Percentiles rank a stretch among this genome's conserved stretches.
Evolutionary conservation across 495 filamentous ascomycete species (phyloP).

Genomic region (Cenococcum geophilum): DNA sequence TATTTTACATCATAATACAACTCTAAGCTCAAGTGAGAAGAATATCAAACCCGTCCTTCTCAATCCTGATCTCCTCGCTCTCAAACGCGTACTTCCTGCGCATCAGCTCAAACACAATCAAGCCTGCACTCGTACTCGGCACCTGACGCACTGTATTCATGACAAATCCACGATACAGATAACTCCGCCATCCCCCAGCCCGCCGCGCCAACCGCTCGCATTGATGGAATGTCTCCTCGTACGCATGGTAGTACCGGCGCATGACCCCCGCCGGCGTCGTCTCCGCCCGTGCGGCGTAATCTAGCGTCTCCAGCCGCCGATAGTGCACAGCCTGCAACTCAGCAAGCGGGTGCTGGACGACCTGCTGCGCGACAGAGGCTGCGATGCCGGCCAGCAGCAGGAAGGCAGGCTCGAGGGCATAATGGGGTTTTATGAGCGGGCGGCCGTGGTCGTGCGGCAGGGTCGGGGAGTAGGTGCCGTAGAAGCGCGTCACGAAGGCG

Average conservation of each 20-base stretch:
- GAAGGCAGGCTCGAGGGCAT: constrained; percentile 76
- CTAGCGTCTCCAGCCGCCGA: constrained; percentile 69
- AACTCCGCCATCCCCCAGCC: constrained; percentile 59
- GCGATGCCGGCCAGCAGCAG: constrained; percentile 69
- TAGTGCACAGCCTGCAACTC: constrained; percentile 73
- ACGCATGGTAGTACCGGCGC: constrained; percentile 64
- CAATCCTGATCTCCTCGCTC: constrained; percentile 57
- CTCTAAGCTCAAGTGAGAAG: constrained; percentile 42
- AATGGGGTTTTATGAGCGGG: constrained; percentile 70
- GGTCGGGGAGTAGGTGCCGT: constrained; percentile 46
- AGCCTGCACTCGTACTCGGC: constrained; percentile 79
- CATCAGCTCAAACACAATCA: constrained; percentile 86
- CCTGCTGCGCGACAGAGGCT: constrained; percentile 70
- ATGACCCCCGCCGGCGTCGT: constrained; percentile 44
- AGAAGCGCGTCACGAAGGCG: constrained; percentile 69
- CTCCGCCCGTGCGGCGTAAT: constrained; percentile 54
- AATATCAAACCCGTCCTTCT: constrained; percentile 70
- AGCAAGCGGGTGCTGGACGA: constrained; percentile 70
- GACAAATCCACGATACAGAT: constrained; percentile 74
- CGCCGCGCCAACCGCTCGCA: constrained; percentile 57
- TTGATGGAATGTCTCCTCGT: constrained; percentile 66
- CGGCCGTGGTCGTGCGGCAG: constrained; percentile 32
- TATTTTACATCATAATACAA: neutral
- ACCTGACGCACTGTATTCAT: constrained; percentile 71
- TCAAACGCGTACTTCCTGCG: constrained; percentile 68